Conservation (phyloP, 306 rosid species). For the Lathyrus tuberosus region DNA sequence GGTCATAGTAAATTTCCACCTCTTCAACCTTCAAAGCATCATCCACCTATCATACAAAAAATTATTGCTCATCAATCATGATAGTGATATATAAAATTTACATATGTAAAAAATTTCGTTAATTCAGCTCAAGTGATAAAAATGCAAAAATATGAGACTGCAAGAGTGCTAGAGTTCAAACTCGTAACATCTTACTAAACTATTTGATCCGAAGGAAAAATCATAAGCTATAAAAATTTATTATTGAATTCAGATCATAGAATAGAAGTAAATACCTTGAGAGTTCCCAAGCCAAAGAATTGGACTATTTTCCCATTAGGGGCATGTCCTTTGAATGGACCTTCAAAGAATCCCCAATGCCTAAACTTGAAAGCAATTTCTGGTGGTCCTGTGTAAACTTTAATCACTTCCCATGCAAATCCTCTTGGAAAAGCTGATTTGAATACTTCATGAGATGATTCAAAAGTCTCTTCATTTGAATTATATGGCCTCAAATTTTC, state of each 20-base stretch:
- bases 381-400: slow-evolving; percentile 72
- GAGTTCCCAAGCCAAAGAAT: slow-evolving; percentile 66
- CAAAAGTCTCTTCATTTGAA: slow-evolving; percentile 68
- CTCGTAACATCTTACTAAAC: too few species aligned
- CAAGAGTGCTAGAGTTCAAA: too few species aligned
- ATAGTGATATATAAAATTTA: slow-evolving; percentile 9
- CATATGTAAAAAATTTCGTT: neutral
- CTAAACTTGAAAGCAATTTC: slow-evolving; percentile 71
- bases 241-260: neutral
- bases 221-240: too few species aligned
- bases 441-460: slow-evolving; percentile 68
- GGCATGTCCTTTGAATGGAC: slow-evolving; percentile 62
- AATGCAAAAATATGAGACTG: too few species aligned
- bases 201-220: too few species aligned
- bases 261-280: slow-evolving; percentile 51
- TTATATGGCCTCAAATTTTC: slow-evolving; percentile 57
- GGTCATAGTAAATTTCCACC: slow-evolving; percentile 70
- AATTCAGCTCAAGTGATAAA: too few species aligned
- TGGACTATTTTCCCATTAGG: slow-evolving; percentile 67
- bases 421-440: slow-evolving; percentile 72
- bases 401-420: slow-evolving; percentile 84
- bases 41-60: slow-evolving; percentile 56
- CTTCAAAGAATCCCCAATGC: slow-evolving; percentile 90
- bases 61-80: neutral
- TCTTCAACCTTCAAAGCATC: slow-evolving; percentile 63